These are phyloP conservation scores for Suhomyces prunicola DNA, from an alignment of 805 yeast species.

Conservation along the genomic window DNA sequence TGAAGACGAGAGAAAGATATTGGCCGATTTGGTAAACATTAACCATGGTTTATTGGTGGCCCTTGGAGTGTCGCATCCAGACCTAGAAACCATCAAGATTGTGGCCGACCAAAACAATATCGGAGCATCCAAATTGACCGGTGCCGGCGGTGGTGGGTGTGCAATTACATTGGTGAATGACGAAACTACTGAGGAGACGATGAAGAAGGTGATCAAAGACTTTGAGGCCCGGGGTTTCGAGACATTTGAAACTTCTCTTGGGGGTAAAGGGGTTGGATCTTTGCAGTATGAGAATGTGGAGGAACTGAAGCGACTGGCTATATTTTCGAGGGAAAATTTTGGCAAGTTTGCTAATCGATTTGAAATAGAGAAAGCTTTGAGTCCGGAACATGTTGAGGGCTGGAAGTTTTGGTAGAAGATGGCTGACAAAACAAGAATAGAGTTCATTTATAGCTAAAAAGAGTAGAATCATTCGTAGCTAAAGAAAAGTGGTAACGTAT, in stretches of 20 bases:
- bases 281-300: constrained; percentile 17
- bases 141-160: constrained; percentile 99
- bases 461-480: background rate
- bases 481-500: no score
- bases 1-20: constrained; percentile 29
- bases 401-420: constrained; percentile 62
- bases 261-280: constrained; percentile 85
- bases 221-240: constrained; percentile 56
- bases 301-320: constrained; percentile 7
- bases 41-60: constrained; percentile 87
- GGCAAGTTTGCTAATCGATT: constrained; percentile 37
- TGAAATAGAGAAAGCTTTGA: constrained; percentile 48
- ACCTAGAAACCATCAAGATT: constrained; percentile 71
- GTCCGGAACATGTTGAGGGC: constrained; percentile 37
- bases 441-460: background rate
- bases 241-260: constrained; percentile 75
- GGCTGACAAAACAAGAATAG: background rate
- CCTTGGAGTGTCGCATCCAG: constrained; percentile 89
- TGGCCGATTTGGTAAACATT: constrained; percentile 65
- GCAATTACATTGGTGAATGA: constrained; percentile 78
- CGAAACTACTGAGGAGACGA: constrained; percentile 29
- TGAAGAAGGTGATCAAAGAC: constrained; percentile 34
- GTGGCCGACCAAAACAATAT: constrained; percentile 60
- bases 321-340: constrained; percentile 36
- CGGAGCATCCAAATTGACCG: constrained; percentile 92